Evolutionary conservation across 164 flowering plant species (phyloP).

Genomic region (Euptelea pleiosperma): DNA sequence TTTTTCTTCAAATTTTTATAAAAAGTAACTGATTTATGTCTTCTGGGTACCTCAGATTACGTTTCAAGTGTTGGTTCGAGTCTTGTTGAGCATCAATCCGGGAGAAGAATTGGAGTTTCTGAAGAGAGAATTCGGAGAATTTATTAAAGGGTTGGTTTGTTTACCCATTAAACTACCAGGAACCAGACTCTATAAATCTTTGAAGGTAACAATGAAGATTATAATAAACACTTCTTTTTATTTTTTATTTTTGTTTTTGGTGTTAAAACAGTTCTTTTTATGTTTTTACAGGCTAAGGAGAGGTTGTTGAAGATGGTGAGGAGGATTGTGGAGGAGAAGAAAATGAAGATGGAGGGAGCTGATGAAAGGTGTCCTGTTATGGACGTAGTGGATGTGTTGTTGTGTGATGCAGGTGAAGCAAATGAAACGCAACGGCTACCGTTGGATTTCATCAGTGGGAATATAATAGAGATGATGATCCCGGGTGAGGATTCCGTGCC

Average conservation of each 20-base stretch:
- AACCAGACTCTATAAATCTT: constrained; percentile 64
- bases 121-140: constrained; percentile 67
- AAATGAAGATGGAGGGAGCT: constrained; percentile 27
- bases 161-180: constrained; percentile 89
- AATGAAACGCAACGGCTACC: constrained; percentile 38
- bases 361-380: constrained; percentile 12
- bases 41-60: constrained; percentile 48
- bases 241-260: no score
- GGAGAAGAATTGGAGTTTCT: constrained; percentile 67
- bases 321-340: constrained; percentile 56
- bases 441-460: constrained; percentile 57
- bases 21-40: not conserved
- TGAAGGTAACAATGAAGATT: constrained; percentile 50
- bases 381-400: constrained; percentile 65
- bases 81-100: constrained; percentile 65
- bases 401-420: constrained; percentile 41
- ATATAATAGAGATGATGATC: constrained; percentile 93
- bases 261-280: no score
- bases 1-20: not conserved
- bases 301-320: constrained; percentile 55
- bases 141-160: constrained; percentile 79
- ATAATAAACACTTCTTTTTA: not conserved
- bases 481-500: constrained; percentile 97
- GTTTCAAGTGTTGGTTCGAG: constrained; percentile 68
- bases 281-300: constrained; percentile 61